These are phyloP conservation scores for Ceratocystiopsis sp. DNA, from an alignment of 2,329 filamentous ascomycete species.

Conservation along the genomic window DNA sequence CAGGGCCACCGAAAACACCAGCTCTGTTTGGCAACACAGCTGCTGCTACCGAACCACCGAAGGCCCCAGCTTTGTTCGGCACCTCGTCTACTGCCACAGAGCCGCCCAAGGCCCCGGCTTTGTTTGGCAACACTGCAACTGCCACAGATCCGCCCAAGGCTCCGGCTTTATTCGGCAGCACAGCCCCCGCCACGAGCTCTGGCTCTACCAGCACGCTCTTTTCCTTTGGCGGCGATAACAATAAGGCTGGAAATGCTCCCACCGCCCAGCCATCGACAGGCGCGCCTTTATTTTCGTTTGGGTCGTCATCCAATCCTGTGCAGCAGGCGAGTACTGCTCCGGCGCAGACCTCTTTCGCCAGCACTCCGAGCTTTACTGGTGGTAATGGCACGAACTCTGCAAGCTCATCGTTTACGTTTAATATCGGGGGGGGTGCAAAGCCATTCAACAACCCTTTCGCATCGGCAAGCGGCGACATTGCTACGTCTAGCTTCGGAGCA, in stretches of 20 bases:
- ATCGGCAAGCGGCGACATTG: constrained; percentile 9
- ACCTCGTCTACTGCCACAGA: neutral
- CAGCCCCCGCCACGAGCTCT: neutral
- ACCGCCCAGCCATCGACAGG: neutral
- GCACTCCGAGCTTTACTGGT: constrained; percentile 5
- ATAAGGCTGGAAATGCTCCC: neutral
- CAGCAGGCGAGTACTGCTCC: neutral
- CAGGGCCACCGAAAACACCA: neutral
- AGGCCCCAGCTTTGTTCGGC: neutral
- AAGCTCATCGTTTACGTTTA: constrained; percentile 23
- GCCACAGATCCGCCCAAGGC: no score
- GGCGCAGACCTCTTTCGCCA: no score
- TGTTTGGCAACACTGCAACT: no score
- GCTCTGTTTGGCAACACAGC: neutral
- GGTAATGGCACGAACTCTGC: constrained; percentile 9
- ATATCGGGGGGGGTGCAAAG: constrained; percentile 14
- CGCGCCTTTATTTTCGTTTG: constrained; percentile 5
- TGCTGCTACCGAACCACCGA: neutral
- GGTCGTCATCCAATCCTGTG: neutral
- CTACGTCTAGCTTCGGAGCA: constrained; percentile 19
- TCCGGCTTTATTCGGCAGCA: neutral
- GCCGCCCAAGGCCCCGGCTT: no score
- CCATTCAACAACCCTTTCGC: constrained; percentile 24
- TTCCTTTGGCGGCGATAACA: constrained; percentile 1
- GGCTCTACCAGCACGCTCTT: neutral